These are phyloP conservation scores for Solanum chacoense DNA, from an alignment of 305 asterid species.

Conservation along the genomic window DNA sequence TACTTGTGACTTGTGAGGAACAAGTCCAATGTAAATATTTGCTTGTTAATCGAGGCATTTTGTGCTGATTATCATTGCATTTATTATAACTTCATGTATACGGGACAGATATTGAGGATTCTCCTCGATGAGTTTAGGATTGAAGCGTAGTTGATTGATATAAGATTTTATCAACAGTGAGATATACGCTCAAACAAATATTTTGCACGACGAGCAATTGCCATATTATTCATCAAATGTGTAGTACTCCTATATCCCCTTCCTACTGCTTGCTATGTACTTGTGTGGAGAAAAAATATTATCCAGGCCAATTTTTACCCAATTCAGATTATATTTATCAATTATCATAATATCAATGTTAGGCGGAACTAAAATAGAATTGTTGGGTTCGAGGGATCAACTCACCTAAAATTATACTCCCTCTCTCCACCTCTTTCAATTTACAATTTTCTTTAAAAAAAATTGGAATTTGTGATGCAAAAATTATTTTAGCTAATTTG, in stretches of 20 bases:
- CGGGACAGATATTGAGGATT: neutral
- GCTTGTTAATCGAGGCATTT: neutral
- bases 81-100: neutral
- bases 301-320: neutral
- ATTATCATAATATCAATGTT: neutral
- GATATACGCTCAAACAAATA: neutral
- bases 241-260: neutral
- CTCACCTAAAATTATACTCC: neutral
- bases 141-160: neutral
- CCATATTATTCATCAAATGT: neutral
- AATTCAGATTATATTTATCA: neutral
- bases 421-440: neutral
- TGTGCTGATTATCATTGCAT: neutral
- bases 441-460: neutral
- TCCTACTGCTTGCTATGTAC: neutral
- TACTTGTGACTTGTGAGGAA: neutral
- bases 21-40: neutral
- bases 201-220: neutral
- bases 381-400: neutral
- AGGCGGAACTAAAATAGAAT: neutral
- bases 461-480: neutral
- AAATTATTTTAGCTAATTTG: neutral
- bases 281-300: neutral
- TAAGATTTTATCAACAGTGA: neutral
- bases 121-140: neutral